Base-by-base conservation (phyloP, 2,329 filamentous ascomycete genomes). In the Monilinia polystroma region DNA sequence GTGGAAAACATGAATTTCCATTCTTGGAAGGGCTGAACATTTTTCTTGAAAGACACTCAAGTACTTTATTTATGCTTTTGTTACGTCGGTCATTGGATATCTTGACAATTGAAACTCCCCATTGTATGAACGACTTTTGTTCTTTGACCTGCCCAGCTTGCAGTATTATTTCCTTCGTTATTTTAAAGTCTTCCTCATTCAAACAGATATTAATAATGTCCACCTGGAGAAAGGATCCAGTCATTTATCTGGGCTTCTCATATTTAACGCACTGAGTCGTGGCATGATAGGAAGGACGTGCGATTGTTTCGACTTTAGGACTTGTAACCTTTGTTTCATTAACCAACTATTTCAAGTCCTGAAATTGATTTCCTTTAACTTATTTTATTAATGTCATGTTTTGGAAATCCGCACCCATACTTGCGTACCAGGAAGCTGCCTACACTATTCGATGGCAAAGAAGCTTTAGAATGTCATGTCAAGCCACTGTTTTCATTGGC, bases 241-340 rank as follows among this genome's bases (percentile, higher is more conserved):
- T 59, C 6, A 12, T 3, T n/a, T 47, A 8, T 18, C 20, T 59
- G 26, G 20, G 57, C 43, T 57, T 49, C 29, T 35, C 20, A 18
- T 26, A 12, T 14, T 49, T 14, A 23, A 35, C 14, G n/a, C 2
- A 23, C 29, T 20, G 10, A 51, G 45, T 38, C 45, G 14, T 3
- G 18, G 29, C 23, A 60, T 60, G 45, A 4, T 26, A 18, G n/a
- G 32, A 51, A 38, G 58, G 10, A 45, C 58, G 58, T 60, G 58
- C 58, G 16, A 35, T 23, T 26, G 58, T 60, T 60, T 60, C 32
- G 29, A 23, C 45, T 38, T 26, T 20, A n/a, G n/a, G 29, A 38
- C n/a, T 51, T 38, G 29, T 35, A 35, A 38, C 58, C 16, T 11
- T 51, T 60, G 58, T 51, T 60, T 51, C 45, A 60, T 35, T 49